Evolutionary conservation across 352 stramenopile genomes (phyloP).

Genomic region (Phytophthora nicotianae): DNA sequence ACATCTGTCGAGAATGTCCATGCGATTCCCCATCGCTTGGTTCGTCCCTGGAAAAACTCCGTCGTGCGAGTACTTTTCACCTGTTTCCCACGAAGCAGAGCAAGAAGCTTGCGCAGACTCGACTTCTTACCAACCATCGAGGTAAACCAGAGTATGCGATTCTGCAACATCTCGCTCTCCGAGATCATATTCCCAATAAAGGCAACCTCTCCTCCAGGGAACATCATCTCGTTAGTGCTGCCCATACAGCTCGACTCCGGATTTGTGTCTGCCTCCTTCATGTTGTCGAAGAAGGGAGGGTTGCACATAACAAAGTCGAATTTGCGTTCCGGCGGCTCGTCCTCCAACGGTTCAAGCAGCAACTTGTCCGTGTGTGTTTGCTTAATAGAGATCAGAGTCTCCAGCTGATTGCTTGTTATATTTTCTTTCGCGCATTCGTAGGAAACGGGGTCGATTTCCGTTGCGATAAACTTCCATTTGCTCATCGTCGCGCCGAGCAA

Average conservation of each 20-base stretch:
- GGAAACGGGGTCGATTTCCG: conserved; percentile 93
- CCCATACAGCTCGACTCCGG: conserved; percentile 76
- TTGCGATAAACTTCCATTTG: conserved; percentile 93
- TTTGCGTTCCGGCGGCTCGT: conserved; percentile 22
- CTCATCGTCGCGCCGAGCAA: conserved; percentile 90
- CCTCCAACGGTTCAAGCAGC: conserved; percentile 52
- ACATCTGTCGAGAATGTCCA: conserved; percentile 86
- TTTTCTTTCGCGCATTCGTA: conserved; percentile 86
- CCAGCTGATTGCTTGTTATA: conserved; percentile 88
- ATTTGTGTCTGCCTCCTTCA: conserved; percentile 80
- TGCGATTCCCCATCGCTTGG: conserved; percentile 93
- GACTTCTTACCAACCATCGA: conserved; percentile 94
- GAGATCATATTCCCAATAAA: conserved; percentile 94
- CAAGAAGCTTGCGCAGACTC: conserved; percentile 90
- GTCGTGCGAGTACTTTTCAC: conserved; percentile 86
- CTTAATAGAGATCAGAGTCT: conserved; percentile 60
- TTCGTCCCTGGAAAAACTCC: conserved; percentile 95
- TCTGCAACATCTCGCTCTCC: conserved; percentile 85
- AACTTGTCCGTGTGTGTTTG: conserved; percentile 48
- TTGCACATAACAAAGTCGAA: conserved; percentile 97
- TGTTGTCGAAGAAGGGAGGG: conserved; percentile 94
- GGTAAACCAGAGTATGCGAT: conserved; percentile 93
- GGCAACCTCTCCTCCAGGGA: conserved; percentile 91
- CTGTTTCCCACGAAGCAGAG: conserved; percentile 70
- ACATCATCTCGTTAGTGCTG: conserved; percentile 83